Conservation (phyloP, 768 basidiomycete genomes). For the Leccinum truebloodii region DNA sequence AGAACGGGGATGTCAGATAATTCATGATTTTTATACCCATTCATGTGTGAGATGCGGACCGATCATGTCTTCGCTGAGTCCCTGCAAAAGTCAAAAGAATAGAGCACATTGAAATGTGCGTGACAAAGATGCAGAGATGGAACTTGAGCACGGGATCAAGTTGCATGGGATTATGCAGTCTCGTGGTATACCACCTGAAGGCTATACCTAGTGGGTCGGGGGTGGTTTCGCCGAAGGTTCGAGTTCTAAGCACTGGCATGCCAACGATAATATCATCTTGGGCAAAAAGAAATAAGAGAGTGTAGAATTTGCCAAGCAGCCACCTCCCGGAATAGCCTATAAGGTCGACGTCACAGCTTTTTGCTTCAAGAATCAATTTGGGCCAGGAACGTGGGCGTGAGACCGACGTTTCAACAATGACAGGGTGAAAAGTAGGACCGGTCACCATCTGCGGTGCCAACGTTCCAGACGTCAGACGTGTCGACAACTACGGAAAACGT, state of each 20-base stretch:
- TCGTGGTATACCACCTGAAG: neutral
- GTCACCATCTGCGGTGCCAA: neutral
- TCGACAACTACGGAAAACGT: neutral
- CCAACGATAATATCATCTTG: neutral
- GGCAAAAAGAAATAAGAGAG: neutral
- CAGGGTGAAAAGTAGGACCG: neutral
- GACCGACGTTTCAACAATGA: neutral
- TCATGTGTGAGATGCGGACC: conserved; percentile 11
- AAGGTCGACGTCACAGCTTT: neutral
- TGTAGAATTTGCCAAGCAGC: neutral
- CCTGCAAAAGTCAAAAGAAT: neutral
- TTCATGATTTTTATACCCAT: neutral
- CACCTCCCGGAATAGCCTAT: neutral
- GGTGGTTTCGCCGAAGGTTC: neutral
- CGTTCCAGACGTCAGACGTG: neutral
- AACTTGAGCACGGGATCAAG: conserved; percentile 1
- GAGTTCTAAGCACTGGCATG: neutral
- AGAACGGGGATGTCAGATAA: neutral
- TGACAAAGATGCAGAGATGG: neutral
- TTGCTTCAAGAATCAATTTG: neutral
- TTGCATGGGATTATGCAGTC: neutral
- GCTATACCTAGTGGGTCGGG: neutral
- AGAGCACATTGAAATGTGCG: neutral
- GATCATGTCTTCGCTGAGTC: neutral
- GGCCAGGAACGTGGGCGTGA: neutral